Evolutionary conservation across 495 filamentous ascomycete genomes (phyloP).

Genomic region (Penicillium pulvis): DNA sequence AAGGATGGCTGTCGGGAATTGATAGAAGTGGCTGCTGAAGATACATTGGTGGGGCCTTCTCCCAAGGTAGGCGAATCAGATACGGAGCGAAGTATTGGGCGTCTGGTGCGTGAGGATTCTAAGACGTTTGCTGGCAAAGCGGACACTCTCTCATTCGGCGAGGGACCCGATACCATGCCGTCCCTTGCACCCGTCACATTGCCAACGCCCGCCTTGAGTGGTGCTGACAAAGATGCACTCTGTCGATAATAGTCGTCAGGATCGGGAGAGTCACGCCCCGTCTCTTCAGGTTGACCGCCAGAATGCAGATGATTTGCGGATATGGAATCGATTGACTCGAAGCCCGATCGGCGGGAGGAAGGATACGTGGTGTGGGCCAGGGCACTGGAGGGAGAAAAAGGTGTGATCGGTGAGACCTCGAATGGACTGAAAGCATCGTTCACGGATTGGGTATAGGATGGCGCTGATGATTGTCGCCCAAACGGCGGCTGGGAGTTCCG

Average conservation of each 20-base stretch:
- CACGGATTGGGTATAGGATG: slow-evolving; percentile 31
- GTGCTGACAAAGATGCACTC: slow-evolving; percentile 29
- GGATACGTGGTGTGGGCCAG: slow-evolving; percentile 31
- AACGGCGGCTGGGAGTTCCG: slow-evolving; percentile 38
- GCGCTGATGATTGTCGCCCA: slow-evolving; percentile 42
- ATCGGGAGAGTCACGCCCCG: slow-evolving; percentile 46
- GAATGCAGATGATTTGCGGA: slow-evolving; percentile 26
- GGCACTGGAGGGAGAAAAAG: slow-evolving; percentile 29
- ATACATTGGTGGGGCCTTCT: slow-evolving; percentile 15
- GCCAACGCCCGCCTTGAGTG: slow-evolving; percentile 29
- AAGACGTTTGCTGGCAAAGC: slow-evolving; percentile 32
- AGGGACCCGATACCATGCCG: slow-evolving; percentile 25
- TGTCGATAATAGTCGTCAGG: slow-evolving; percentile 57
- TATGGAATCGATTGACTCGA: slow-evolving; percentile 24
- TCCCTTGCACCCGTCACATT: slow-evolving; percentile 28
- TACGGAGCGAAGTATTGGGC: slow-evolving; percentile 35
- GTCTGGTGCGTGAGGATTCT: slow-evolving; percentile 28
- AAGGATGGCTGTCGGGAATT: slow-evolving; percentile 54
- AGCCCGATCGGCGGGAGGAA: slow-evolving; percentile 24
- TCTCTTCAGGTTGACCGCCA: slow-evolving; percentile 15
- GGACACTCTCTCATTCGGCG: slow-evolving; percentile 26
- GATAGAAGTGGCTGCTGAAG: slow-evolving; percentile 23
- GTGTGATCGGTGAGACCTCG: slow-evolving; percentile 27
- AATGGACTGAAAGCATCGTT: slow-evolving; percentile 24
- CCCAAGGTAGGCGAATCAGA: slow-evolving; percentile 38